Percentiles rank a stretch among this genome's conserved stretches.
phyloP scores from a whole-genome alignment of 179 eudicot species.

The Beta lomatogona region DNA sequence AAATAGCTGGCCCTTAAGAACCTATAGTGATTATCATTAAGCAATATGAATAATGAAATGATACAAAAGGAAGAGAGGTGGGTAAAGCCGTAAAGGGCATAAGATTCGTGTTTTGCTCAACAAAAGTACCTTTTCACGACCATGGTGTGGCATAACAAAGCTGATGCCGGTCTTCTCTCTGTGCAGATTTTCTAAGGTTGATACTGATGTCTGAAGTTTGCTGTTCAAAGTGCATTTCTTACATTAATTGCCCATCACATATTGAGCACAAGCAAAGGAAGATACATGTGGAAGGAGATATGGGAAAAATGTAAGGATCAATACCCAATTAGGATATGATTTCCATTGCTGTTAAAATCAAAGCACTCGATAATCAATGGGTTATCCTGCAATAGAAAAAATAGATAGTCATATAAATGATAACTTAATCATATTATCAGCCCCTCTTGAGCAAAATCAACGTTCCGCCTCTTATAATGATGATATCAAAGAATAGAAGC shows the following conservation, averaged over 20 bases:
- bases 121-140: slow-evolving; percentile 59
- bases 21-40: slow-evolving; percentile 40
- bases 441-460: not conserved
- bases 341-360: slow-evolving; percentile 79
- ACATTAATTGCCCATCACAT: not conserved
- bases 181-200: slow-evolving; percentile 57
- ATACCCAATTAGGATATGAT: slow-evolving; percentile 78
- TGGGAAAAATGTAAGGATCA: not conserved
- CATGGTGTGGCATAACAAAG: slow-evolving; percentile 48
- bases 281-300: not conserved
- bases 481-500: slow-evolving; percentile 3
- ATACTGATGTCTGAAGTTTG: slow-evolving; percentile 64
- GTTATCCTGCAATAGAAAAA: slow-evolving; percentile 57
- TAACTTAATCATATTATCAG: not conserved
- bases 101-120: not conserved
- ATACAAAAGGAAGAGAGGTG: not conserved
- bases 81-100: not conserved
- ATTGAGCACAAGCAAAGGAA: not conserved
- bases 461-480: not conserved
- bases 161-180: slow-evolving; percentile 52
- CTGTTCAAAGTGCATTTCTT: slow-evolving; percentile 36
- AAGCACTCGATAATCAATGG: slow-evolving; percentile 86
- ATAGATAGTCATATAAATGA: not conserved
- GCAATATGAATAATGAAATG: not conserved
- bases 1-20: slow-evolving; percentile 77